Evolutionary conservation across 495 filamentous ascomycete genomes (phyloP).

Genomic region (Friedmanniomyces simplex): DNA sequence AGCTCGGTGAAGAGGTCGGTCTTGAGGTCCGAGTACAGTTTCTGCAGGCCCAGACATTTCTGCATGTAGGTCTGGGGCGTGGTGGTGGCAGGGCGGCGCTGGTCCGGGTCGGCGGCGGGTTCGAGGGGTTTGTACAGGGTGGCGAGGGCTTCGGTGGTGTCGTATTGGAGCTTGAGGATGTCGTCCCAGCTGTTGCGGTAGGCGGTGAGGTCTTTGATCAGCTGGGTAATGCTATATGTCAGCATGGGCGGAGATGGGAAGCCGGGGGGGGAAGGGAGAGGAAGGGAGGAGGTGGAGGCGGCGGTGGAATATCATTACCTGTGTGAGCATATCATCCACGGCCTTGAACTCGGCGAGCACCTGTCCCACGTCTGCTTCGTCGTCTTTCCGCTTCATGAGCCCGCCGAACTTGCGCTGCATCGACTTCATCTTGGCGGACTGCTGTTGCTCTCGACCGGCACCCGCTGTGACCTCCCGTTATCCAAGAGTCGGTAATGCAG

Average conservation of each 20-base stretch:
- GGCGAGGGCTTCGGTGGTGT: conserved; percentile 61
- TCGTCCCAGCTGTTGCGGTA: conserved; percentile 82
- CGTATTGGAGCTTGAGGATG: conserved; percentile 60
- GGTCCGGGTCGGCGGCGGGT: conserved; percentile 3
- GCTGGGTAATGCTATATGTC: conserved; percentile 42
- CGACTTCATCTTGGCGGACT: conserved; percentile 55
- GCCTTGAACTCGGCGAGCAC: conserved; percentile 77
- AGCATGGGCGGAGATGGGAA: neutral
- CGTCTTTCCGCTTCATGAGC: conserved; percentile 53
- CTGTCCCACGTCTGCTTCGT: conserved; percentile 67
- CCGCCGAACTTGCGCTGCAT: conserved; percentile 68
- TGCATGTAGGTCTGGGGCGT: conserved; percentile 57
- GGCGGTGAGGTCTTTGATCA: conserved; percentile 67
- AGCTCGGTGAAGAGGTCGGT: conserved; percentile 67
- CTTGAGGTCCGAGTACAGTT: conserved; percentile 64
- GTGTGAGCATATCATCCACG: conserved; percentile 58
- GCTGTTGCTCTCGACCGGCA: too few species aligned
- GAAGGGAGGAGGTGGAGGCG: too few species aligned
- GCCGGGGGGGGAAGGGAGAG: neutral
- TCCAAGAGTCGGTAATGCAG: too few species aligned
- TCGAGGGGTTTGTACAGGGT: conserved; percentile 70
- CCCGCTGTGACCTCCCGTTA: too few species aligned
- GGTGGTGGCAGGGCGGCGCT: conserved; percentile 31
- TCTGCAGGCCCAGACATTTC: conserved; percentile 55
- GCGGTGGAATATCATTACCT: too few species aligned